A percentile compares a stretch with the other conserved stretches of the same genome.
These are phyloP conservation scores for Teunomyces cretensis DNA, from an alignment of 805 yeast genomes.

Conservation along the genomic window DNA sequence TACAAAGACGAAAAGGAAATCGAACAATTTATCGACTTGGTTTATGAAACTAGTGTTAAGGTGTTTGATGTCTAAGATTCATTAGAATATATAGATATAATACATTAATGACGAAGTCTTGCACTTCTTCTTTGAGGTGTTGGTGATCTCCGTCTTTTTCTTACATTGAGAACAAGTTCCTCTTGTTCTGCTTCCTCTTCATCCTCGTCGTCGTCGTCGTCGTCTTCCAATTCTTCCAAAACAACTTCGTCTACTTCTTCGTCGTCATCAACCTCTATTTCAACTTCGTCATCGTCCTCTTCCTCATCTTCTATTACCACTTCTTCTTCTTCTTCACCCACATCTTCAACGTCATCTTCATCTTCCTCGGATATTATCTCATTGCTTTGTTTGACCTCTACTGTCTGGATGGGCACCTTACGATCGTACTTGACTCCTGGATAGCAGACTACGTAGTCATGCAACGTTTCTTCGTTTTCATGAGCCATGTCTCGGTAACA, in stretches of 20 bases:
- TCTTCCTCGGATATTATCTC: slow-evolving; percentile 7
- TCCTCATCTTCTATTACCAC: slow-evolving; percentile 13
- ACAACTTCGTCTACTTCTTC: slow-evolving; percentile 6
- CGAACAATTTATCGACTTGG: slow-evolving; percentile 31
- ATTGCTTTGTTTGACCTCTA: slow-evolving; percentile 7
- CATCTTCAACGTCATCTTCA: slow-evolving; percentile 9
- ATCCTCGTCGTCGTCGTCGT: not conserved
- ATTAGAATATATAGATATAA: slow-evolving; percentile 1
- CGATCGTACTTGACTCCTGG: slow-evolving; percentile 30
- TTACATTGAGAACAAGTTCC: not conserved
- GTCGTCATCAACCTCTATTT: slow-evolving; percentile 13
- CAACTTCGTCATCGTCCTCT: slow-evolving; percentile 19
- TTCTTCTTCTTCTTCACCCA: slow-evolving; percentile 6
- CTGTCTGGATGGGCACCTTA: slow-evolving; percentile 10
- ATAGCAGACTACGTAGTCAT: slow-evolving; percentile 30
- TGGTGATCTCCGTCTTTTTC: not conserved
- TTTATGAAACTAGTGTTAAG: slow-evolving; percentile 36
- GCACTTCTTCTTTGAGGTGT: slow-evolving; percentile 5
- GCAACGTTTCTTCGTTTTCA: slow-evolving; percentile 13
- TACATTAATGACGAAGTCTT: slow-evolving; percentile 2
- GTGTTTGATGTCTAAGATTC: slow-evolving; percentile 21
- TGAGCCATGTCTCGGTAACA: slow-evolving; percentile 13
- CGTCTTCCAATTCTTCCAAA: slow-evolving; percentile 5
- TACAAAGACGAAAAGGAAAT: slow-evolving; percentile 26
- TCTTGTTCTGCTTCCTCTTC: not conserved